phyloP scores from a whole-genome alignment of 1,284 basidiomycete species.

The Cryptococcus deneoformans region DNA sequence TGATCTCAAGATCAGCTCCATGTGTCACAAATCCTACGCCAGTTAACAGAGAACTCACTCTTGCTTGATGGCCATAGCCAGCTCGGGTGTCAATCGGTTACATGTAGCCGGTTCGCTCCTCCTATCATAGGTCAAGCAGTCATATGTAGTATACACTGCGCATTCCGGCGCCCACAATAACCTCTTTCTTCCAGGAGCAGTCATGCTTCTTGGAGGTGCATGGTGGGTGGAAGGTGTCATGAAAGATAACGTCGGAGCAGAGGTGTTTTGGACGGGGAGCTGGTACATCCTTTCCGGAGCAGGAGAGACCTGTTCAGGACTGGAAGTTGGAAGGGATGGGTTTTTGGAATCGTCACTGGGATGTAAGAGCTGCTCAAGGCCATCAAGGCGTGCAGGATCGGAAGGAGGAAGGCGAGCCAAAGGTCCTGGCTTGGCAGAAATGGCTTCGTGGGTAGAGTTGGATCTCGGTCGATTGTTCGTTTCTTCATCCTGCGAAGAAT shows the following conservation, averaged over 20 bases:
- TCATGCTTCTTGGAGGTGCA: slow-evolving; percentile 26
- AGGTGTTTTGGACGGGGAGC: slow-evolving; percentile 52
- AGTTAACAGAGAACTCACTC: slow-evolving; percentile 50
- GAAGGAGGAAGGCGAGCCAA: slow-evolving; percentile 72
- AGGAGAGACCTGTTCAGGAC: slow-evolving; percentile 22
- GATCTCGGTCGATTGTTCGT: slow-evolving; percentile 56
- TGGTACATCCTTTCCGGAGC: slow-evolving; percentile 17
- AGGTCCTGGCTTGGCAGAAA: slow-evolving; percentile 63
- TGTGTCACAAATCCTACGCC: neutral
- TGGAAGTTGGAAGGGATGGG: slow-evolving; percentile 59
- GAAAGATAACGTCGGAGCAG: slow-evolving; percentile 76
- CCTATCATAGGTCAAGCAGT: slow-evolving; percentile 84
- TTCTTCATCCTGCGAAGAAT: slow-evolving; percentile 1
- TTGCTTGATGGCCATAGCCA: slow-evolving; percentile 95
- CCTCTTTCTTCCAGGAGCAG: slow-evolving; percentile 54
- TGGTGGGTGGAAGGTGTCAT: slow-evolving; percentile 51
- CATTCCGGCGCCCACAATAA: slow-evolving; percentile 87
- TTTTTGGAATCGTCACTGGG: slow-evolving; percentile 27
- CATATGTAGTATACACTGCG: slow-evolving; percentile 94
- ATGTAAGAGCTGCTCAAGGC: slow-evolving; percentile 58
- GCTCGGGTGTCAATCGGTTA: slow-evolving; percentile 88
- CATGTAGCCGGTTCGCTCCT: slow-evolving; percentile 95
- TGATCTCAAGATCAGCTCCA: neutral
- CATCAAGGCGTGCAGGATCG: slow-evolving; percentile 68
- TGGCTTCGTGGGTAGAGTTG: slow-evolving; percentile 65